A percentile compares a stretch with the other conserved stretches of the same genome.
Evolutionary conservation across 805 yeast species (phyloP).

Genomic region (Tetrapisispora pingtungensis): DNA sequence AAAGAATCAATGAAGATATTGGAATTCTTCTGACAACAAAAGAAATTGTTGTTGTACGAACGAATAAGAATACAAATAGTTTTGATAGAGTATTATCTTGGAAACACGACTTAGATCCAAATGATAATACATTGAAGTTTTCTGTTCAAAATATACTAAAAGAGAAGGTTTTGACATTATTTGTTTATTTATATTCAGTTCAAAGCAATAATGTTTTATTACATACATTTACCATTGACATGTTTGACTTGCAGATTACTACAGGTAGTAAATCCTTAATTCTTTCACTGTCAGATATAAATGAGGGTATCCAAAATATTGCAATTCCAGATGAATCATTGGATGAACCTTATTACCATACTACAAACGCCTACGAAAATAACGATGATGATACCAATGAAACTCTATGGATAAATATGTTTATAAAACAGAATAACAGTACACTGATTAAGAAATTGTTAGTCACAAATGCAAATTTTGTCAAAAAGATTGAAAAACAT

Average conservation of each 20-base stretch:
- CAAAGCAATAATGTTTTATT: conserved; percentile 12
- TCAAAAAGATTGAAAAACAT: not conserved
- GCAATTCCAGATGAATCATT: not conserved
- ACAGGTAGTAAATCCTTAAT: conserved; percentile 11
- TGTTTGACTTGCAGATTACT: conserved; percentile 7
- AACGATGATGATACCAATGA: not conserved
- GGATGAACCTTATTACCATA: not conserved
- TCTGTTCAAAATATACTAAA: conserved; percentile 19
- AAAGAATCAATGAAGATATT: conserved; percentile 27
- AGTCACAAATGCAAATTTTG: not conserved
- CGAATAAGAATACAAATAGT: conserved; percentile 21
- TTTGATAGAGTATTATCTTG: conserved; percentile 51
- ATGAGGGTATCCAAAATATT: conserved; percentile 8
- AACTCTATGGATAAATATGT: conserved; percentile 2
- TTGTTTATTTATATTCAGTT: conserved; percentile 15
- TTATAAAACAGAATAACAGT: conserved; percentile 3
- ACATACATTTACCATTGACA: conserved; percentile 13
- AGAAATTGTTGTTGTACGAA: conserved; percentile 47
- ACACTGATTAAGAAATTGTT: not conserved
- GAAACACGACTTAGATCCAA: conserved; percentile 54
- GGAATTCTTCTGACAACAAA: conserved; percentile 54
- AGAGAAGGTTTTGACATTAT: conserved; percentile 4
- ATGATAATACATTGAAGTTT: conserved; percentile 45
- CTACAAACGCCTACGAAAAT: not conserved
- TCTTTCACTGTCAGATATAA: conserved; percentile 8